Evolutionary conservation across 441 rosid genomes (phyloP), one percentile per base, ranked within the genome.

Genomic region (Isatis lusitanica): DNA sequence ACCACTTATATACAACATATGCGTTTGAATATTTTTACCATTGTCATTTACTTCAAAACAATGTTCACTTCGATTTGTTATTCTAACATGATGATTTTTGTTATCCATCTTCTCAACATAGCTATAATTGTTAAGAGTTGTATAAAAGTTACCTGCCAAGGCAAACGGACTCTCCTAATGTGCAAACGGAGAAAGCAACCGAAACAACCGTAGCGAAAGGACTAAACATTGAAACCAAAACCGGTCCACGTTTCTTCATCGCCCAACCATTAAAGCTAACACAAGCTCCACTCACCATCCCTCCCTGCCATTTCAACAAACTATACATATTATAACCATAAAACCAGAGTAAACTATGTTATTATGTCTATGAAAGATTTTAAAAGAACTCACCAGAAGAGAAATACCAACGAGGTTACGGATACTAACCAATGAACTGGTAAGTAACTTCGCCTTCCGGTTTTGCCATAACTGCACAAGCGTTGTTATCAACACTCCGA

Each of bases 191-290:
- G 75, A 91, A 78, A 72, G 85, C 17, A 44, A 93, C 89, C 0
- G 99, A 85, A 56, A 85, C 69, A 58, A 93, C 90, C 0, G 98
- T 91, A 28, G 84, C 85, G 56, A 91, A 79, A n/a, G 99, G 99
- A 83, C 81, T 88, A 68, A 95, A 93, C 90, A 91, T 78, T 46
- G 99, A 90, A 24, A 87, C 96, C 10, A 91, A 72, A 76, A 93
- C 97, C 3, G 97, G 99, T 46, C 99, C 99, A 65, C 88, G 85
- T 81, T 90, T 91, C 88, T 87, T 91, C 88, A 95, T 83, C 15
- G 98, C 98, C 99, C 98, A 95, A 70, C 97, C 97, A 56, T 83
- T 90, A 82, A 95, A 95, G 84, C 98, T 93, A 28, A 87, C 74
- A 70, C 87, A 83, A 17, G 82, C 84, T 70, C 98, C 98, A 13